Conservation (phyloP, 116 monocot species). For the Cymodocea nodosa region DNA sequence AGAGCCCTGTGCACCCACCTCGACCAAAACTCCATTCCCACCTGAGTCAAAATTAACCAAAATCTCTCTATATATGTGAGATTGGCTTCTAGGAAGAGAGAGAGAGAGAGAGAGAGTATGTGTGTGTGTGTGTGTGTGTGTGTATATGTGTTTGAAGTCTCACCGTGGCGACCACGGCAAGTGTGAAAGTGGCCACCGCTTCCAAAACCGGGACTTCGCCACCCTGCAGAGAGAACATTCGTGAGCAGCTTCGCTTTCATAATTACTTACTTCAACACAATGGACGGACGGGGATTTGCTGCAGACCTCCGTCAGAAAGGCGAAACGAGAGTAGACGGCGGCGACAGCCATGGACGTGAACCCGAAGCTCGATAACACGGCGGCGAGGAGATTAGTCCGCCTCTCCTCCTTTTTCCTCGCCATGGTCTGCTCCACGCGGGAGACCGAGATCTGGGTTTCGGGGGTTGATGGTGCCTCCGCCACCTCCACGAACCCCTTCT, state of each 20-base stretch:
- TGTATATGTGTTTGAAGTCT: background rate
- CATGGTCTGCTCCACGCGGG: slow-evolving; percentile 24
- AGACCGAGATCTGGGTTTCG: background rate
- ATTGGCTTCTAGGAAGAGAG: too few species aligned
- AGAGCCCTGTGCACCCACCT: slow-evolving; percentile 74
- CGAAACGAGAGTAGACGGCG: slow-evolving; percentile 75
- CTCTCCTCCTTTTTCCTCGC: slow-evolving; percentile 54
- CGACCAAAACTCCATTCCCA: slow-evolving; percentile 98
- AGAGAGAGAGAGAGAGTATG: too few species aligned
- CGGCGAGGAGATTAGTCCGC: slow-evolving; percentile 54
- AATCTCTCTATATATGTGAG: too few species aligned
- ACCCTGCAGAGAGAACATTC: slow-evolving; percentile 26
- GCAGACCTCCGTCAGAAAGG: slow-evolving; percentile 36
- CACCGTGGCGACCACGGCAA: slow-evolving; percentile 74
- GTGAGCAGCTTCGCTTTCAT: background rate
- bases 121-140: too few species aligned
- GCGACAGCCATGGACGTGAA: slow-evolving; percentile 80
- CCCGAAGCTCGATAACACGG: slow-evolving; percentile 68
- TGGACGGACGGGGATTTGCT: background rate
- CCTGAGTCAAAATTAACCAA: slow-evolving; percentile 20
- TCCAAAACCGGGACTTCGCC: slow-evolving; percentile 57
- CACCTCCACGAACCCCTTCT: background rate
- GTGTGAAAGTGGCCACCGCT: slow-evolving; percentile 71
- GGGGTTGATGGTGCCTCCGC: background rate
- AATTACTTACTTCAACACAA: background rate